Evolutionary conservation across 495 filamentous ascomycete species (phyloP).

Genomic region (Aspergillus steynii): DNA sequence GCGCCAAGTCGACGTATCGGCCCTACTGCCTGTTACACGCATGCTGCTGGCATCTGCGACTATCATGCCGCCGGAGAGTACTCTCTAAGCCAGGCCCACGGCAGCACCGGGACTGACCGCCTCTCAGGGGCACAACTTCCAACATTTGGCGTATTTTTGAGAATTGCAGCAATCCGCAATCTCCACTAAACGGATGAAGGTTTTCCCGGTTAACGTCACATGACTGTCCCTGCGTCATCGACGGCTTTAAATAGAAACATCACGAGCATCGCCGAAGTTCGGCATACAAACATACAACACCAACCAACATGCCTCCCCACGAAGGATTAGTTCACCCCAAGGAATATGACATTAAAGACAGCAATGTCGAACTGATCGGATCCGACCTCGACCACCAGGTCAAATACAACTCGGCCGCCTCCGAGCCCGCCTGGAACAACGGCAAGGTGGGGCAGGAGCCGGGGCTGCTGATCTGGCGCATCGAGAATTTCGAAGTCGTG

Average conservation of each 20-base stretch:
- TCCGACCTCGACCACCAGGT: slow-evolving; percentile 61
- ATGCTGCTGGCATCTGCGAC: slow-evolving; percentile 17
- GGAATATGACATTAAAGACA: slow-evolving; percentile 62
- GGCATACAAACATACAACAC: background rate
- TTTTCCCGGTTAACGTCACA: background rate
- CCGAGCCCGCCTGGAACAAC: slow-evolving; percentile 63
- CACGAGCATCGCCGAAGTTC: too few relatives aligned
- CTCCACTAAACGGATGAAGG: background rate
- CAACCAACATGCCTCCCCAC: slow-evolving; percentile 52
- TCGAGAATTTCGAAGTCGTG: slow-evolving; percentile 61
- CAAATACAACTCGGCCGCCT: slow-evolving; percentile 60
- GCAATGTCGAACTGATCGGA: slow-evolving; percentile 62
- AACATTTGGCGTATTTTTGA: too few relatives aligned
- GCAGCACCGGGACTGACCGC: too few relatives aligned
- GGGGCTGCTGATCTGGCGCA: slow-evolving; percentile 59
- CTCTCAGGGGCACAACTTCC: too few relatives aligned
- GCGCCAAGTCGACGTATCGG: slow-evolving; percentile 6
- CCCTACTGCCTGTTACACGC: slow-evolving; percentile 16
- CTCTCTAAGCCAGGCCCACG: background rate
- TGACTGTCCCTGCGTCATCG: background rate
- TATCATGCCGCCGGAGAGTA: background rate
- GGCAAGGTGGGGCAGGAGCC: slow-evolving; percentile 44
- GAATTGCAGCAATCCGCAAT: too few relatives aligned
- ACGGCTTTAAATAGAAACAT: background rate
- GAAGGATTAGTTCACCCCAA: slow-evolving; percentile 57